These are phyloP conservation scores for Hypoxylon trugodes DNA, from an alignment of 495 filamentous ascomycete genomes.

Conservation along the genomic window DNA sequence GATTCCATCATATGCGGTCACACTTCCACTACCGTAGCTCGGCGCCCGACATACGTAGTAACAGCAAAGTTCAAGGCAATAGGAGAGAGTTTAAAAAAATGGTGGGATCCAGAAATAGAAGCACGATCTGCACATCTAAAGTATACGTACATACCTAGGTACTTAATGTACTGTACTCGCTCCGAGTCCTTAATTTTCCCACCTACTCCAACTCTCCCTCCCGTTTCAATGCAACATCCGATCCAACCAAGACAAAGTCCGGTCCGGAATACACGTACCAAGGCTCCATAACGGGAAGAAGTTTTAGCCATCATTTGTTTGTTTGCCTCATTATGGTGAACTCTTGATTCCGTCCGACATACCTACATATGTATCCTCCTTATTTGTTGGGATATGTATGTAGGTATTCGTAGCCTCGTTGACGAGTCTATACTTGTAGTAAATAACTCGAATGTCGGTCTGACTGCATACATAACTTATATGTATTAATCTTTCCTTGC, in stretches of 20 bases:
- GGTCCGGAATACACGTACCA: conserved; percentile 21
- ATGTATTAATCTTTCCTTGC: too few species aligned
- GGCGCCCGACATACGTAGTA: conserved; percentile 28
- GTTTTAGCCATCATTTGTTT: neutral
- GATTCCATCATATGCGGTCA: neutral
- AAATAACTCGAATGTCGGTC: too few species aligned
- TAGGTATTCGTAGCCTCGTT: neutral
- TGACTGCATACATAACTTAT: too few species aligned
- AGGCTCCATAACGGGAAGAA: neutral
- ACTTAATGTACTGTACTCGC: too few species aligned
- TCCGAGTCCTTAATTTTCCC: conserved; percentile 8
- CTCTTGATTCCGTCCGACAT: too few species aligned
- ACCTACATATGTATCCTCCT: too few species aligned
- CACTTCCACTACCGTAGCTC: conserved; percentile 21
- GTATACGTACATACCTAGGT: too few species aligned
- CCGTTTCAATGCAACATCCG: conserved; percentile 41
- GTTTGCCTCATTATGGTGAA: neutral
- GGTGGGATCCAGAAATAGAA: conserved; percentile 35
- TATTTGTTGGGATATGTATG: neutral
- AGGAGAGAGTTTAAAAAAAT: too few species aligned
- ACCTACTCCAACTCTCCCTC: conserved; percentile 27
- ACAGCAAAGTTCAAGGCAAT: conserved; percentile 4
- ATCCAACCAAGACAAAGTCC: conserved; percentile 31
- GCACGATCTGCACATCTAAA: conserved; percentile 22
- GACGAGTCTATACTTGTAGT: neutral